Evolutionary conservation across 2,329 filamentous ascomycete genomes (phyloP).

Genomic region (Plectosphaerella cucumerina): DNA sequence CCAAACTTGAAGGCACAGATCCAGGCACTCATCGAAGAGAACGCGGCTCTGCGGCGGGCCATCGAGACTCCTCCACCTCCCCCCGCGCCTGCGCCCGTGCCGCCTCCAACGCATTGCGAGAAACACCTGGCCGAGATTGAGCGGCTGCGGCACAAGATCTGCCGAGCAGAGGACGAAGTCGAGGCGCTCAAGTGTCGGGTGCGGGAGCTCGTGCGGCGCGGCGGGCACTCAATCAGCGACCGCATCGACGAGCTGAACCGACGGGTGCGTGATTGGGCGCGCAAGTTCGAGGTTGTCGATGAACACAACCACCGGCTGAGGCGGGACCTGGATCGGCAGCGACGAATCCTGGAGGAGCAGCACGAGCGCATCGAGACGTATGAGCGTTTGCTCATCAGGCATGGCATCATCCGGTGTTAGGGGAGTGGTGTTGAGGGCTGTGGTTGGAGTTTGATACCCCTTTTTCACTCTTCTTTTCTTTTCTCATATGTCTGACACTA

Average conservation of each 20-base stretch:
- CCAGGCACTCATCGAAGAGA: constrained; percentile 30
- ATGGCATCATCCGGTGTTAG: constrained; percentile 11
- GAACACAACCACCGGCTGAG: constrained; percentile 11
- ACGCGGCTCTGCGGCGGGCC: constrained; percentile 32
- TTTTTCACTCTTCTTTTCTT: background rate
- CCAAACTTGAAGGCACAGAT: constrained; percentile 33
- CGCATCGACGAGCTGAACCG: constrained; percentile 26
- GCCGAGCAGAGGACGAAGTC: constrained; percentile 32
- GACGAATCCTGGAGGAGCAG: constrained; percentile 8
- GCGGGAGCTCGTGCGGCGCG: constrained; percentile 27
- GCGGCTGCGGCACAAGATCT: constrained; percentile 26
- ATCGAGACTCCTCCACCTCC: constrained; percentile 19
- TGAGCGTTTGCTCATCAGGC: constrained; percentile 16
- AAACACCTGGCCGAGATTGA: constrained; percentile 26
- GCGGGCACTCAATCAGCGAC: constrained; percentile 19
- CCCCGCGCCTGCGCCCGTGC: constrained; percentile 3
- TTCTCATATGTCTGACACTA: background rate
- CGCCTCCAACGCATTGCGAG: constrained; percentile 19
- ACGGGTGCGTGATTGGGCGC: constrained; percentile 29
- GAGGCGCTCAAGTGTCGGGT: constrained; percentile 25
- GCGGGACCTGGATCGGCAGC: constrained; percentile 9
- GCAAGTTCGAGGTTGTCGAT: constrained; percentile 13
- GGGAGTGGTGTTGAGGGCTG: background rate
- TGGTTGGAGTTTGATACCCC: background rate
- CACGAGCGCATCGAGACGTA: constrained; percentile 13